Evolutionary conservation across 805 yeast species (phyloP).

Genomic region (Schwanniomyces yamadae): DNA sequence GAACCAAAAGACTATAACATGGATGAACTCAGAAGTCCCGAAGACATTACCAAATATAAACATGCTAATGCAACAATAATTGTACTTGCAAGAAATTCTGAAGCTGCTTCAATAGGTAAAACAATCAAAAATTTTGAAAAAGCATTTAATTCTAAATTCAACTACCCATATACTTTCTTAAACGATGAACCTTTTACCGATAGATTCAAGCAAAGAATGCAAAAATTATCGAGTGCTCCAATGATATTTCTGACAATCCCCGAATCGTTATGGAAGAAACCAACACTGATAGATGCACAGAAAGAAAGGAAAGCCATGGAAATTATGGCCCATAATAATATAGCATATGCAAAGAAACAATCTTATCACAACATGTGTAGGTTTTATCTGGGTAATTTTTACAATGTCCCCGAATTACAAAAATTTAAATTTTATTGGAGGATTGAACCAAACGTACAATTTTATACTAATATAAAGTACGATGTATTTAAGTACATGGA

Average conservation of each 20-base stretch:
- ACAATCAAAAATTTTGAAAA: constrained; percentile 64
- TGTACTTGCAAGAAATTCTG: constrained; percentile 70
- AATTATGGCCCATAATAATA: constrained; percentile 37
- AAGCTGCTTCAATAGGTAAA: constrained; percentile 44
- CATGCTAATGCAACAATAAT: constrained; percentile 76
- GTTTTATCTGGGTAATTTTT: constrained; percentile 66
- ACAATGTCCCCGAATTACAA: constrained; percentile 58
- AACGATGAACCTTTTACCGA: constrained; percentile 69
- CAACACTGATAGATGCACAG: constrained; percentile 50
- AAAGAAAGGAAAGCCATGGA: constrained; percentile 42
- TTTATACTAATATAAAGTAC: constrained; percentile 67
- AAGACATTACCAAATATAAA: constrained; percentile 23
- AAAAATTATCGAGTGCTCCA: constrained; percentile 28
- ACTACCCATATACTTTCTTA: constrained; percentile 78
- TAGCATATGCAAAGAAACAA: constrained; percentile 58
- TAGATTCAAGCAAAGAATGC: constrained; percentile 49
- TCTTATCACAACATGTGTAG: constrained; percentile 88
- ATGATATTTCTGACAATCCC: constrained; percentile 43
- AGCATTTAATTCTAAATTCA: constrained; percentile 65
- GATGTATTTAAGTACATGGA: constrained; percentile 77
- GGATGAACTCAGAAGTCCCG: constrained; percentile 27
- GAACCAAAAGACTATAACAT: constrained; percentile 49
- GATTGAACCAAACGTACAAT: constrained; percentile 70
- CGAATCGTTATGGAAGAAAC: constrained; percentile 55
- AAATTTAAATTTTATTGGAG: constrained; percentile 77